phyloP scores from a whole-genome alignment of 805 yeast genomes.

The Candida qinlingensis region DNA sequence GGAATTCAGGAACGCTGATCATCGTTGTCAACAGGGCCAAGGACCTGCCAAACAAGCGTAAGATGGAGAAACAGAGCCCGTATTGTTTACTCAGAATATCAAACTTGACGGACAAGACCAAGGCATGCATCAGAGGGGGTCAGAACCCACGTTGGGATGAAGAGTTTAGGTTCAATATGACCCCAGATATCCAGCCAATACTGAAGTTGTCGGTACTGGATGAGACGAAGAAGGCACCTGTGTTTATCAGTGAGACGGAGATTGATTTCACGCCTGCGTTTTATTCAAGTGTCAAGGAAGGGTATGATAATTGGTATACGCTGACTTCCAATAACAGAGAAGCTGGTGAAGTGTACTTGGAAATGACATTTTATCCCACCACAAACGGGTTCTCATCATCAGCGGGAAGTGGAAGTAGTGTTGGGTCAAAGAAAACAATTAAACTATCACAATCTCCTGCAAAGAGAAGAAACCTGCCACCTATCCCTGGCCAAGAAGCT shows the following conservation, averaged over 20 bases:
- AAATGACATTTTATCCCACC: slow-evolving; percentile 84
- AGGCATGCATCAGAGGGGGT: slow-evolving; percentile 80
- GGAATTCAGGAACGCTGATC: slow-evolving; percentile 50
- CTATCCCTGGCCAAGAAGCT: slow-evolving; percentile 22
- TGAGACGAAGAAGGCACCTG: slow-evolving; percentile 81
- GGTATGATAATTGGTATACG: slow-evolving; percentile 82
- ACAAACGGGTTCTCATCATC: slow-evolving; percentile 3
- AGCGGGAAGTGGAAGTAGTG: slow-evolving; percentile 1
- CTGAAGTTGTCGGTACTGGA: slow-evolving; percentile 75
- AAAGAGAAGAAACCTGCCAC: slow-evolving; percentile 24
- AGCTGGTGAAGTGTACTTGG: slow-evolving; percentile 86
- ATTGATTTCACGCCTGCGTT: slow-evolving; percentile 75
- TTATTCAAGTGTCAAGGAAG: slow-evolving; percentile 59
- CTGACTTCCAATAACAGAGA: slow-evolving; percentile 60
- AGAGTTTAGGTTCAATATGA: slow-evolving; percentile 61
- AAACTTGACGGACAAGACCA: slow-evolving; percentile 75
- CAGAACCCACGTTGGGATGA: slow-evolving; percentile 90
- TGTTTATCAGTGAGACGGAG: slow-evolving; percentile 76
- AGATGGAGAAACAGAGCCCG: slow-evolving; percentile 90
- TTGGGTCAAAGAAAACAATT: slow-evolving; percentile 1
- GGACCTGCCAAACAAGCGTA: slow-evolving; percentile 80
- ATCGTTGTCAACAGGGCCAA: slow-evolving; percentile 76
- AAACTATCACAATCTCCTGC: slow-evolving; percentile 1
- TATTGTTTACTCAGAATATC: slow-evolving; percentile 80
- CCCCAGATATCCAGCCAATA: slow-evolving; percentile 56